phyloP scores from a whole-genome alignment of 208 protist species.

The Trypanosoma lewisi region DNA sequence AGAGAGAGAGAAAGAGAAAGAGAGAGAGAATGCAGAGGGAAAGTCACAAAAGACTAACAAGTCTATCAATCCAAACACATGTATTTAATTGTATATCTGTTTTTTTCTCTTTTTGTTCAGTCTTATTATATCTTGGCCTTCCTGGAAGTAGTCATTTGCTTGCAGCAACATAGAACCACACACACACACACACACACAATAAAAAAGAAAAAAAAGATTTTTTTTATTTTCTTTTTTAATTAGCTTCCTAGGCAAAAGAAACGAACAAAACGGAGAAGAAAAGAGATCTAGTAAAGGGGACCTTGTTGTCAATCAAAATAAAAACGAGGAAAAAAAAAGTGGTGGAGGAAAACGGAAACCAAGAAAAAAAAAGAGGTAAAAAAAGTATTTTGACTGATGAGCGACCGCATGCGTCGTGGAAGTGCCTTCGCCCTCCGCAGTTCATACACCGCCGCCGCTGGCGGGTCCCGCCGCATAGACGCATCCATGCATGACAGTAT shows the following conservation, averaged over 20 bases:
- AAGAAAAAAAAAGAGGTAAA: neutral
- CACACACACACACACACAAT: neutral
- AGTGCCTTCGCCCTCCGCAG: slow-evolving; percentile 23
- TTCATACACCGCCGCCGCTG: slow-evolving; percentile 17
- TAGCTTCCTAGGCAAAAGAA: neutral
- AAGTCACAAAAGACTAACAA: neutral
- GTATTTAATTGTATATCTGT: slow-evolving; percentile 2
- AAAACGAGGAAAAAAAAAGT: too few species aligned
- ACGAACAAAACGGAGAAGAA: too few species aligned
- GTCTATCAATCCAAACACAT: neutral
- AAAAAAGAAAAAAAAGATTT: neutral
- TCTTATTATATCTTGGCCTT: neutral
- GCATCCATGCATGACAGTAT: neutral
- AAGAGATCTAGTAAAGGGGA: too few species aligned
- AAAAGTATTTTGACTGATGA: too few species aligned
- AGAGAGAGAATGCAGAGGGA: neutral
- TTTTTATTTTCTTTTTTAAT: slow-evolving; percentile 1
- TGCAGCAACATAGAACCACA: neutral
- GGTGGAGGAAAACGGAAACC: neutral
- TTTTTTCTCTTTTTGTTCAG: neutral
- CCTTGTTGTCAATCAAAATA: too few species aligned
- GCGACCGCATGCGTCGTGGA: slow-evolving; percentile 9
- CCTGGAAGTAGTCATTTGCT: neutral
- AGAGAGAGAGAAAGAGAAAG: too few species aligned
- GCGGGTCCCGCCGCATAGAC: neutral